phyloP scores from a whole-genome alignment of 768 basidiomycete species.

The Saitozyma podzolica region DNA sequence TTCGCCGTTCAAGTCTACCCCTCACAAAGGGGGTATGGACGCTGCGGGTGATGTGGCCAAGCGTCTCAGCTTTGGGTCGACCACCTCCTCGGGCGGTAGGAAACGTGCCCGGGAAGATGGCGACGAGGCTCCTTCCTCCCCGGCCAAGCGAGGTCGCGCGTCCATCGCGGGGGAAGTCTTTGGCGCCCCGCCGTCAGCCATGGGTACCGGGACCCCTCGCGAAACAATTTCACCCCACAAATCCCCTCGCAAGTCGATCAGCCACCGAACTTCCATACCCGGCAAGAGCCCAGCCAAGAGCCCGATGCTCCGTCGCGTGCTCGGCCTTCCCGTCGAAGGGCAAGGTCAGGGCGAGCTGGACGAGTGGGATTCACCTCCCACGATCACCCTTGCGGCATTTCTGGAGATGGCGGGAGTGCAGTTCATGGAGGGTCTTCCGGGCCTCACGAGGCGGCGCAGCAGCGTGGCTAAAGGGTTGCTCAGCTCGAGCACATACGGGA shows the following conservation, averaged over 20 bases:
- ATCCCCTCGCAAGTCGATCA: not conserved
- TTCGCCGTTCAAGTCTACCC: constrained; percentile 37
- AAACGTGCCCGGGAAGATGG: constrained; percentile 21
- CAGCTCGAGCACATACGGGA: not conserved
- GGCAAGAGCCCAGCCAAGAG: constrained; percentile 14
- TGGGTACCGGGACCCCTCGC: not conserved
- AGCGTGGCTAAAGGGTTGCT: constrained; percentile 46
- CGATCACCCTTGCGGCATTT: constrained; percentile 47
- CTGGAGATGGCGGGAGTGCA: constrained; percentile 52
- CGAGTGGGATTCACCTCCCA: constrained; percentile 24
- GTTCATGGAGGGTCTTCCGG: constrained; percentile 50
- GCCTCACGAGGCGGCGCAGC: constrained; percentile 43
- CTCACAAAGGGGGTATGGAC: constrained; percentile 36
- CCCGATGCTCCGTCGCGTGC: constrained; percentile 17
- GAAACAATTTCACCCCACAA: not conserved
- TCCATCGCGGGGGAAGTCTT: constrained; percentile 18
- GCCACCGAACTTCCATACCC: not conserved
- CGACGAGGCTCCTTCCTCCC: constrained; percentile 1
- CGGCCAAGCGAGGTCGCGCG: constrained; percentile 9
- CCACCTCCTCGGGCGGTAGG: constrained; percentile 18
- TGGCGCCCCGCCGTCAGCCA: constrained; percentile 9
- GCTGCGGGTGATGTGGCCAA: constrained; percentile 50
- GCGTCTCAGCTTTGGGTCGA: constrained; percentile 42
- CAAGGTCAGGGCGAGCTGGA: constrained; percentile 12
- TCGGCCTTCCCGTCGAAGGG: constrained; percentile 10